A percentile compares a stretch with the other conserved stretches of the same genome.
phyloP scores from a whole-genome alignment of 208 protist species.

The Trypanosoma mega region DNA sequence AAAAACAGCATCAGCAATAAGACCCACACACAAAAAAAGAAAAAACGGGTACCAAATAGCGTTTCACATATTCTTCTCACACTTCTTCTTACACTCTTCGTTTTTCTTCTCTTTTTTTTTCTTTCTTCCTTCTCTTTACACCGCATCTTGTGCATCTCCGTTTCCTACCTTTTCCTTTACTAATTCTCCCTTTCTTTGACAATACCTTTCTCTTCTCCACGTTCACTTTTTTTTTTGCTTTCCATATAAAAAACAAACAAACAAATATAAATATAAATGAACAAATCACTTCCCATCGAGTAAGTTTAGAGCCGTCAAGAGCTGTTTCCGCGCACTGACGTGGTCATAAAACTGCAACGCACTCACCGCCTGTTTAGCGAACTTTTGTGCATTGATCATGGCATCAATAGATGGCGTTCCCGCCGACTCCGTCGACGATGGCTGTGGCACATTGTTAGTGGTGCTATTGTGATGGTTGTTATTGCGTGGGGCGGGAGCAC shows the following conservation, averaged over 20 bases:
- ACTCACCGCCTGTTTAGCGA: slow-evolving; percentile 60
- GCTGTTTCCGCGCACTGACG: slow-evolving; percentile 45
- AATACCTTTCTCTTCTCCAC: background rate
- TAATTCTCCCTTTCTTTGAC: too few species aligned
- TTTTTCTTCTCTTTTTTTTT: too few species aligned
- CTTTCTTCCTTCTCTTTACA: too few species aligned
- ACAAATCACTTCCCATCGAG: slow-evolving; percentile 34
- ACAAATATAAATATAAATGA: slow-evolving; percentile 9
- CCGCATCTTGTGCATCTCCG: too few species aligned
- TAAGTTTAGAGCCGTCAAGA: slow-evolving; percentile 43
- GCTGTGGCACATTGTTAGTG: slow-evolving; percentile 2
- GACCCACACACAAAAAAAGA: too few species aligned
- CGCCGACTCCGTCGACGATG: background rate
- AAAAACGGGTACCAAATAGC: too few species aligned
- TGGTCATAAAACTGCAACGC: slow-evolving; percentile 84
- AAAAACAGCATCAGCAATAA: too few species aligned
- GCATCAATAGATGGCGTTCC: slow-evolving; percentile 44
- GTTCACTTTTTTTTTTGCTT: background rate
- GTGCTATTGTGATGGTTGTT: slow-evolving; percentile 9
- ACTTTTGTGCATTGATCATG: slow-evolving; percentile 84
- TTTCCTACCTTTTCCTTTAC: too few species aligned
- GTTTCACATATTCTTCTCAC: too few species aligned
- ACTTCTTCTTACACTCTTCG: too few species aligned
- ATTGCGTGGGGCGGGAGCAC: slow-evolving; percentile 10
- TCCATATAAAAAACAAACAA: slow-evolving; percentile 11